Percentiles rank a stretch among this genome's conserved stretches.
phyloP scores from a whole-genome alignment of 2,329 filamentous ascomycete genomes.

The Lachnellula hyalina region DNA sequence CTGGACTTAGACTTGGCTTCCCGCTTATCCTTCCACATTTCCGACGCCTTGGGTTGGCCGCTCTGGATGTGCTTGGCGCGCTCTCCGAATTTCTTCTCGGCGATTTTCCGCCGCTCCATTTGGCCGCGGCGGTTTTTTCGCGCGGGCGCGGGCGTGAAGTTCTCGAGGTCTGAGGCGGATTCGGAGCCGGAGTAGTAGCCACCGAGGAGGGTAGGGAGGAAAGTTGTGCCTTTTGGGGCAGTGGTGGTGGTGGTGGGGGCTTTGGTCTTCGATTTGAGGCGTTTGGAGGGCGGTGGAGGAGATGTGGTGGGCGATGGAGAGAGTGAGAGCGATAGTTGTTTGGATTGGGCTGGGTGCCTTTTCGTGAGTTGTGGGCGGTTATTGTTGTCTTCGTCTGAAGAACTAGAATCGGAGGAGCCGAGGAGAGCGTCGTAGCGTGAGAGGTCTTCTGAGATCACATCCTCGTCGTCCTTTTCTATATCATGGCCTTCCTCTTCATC shows the following conservation, averaged over 20 bases:
- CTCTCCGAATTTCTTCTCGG: conserved; percentile 73
- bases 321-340: conserved; percentile 18
- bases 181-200: conserved; percentile 77
- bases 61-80: conserved; percentile 44
- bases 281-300: conserved; percentile 13
- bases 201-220: conserved; percentile 71
- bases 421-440: conserved; percentile 27
- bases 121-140: conserved; percentile 75
- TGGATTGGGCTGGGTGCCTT: conserved; percentile 5
- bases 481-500: neutral
- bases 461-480: conserved; percentile 6
- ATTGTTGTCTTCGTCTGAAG: conserved; percentile 22
- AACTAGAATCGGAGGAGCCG: conserved; percentile 30
- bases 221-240: conserved; percentile 45
- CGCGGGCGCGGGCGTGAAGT: conserved; percentile 43
- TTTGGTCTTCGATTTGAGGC: conserved; percentile 15
- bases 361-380: conserved; percentile 7
- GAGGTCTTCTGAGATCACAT: conserved; percentile 22
- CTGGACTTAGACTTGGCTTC: conserved; percentile 35
- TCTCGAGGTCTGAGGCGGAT: conserved; percentile 61
- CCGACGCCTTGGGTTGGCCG: conserved; percentile 18
- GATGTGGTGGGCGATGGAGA: conserved; percentile 17
- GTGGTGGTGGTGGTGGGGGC: conserved; percentile 7
- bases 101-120: conserved; percentile 70
- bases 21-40: conserved; percentile 30